Percentiles rank a stretch among this genome's conserved stretches.
Evolutionary conservation across 768 basidiomycete genomes (phyloP).

Genomic region (Suillus subalutaceus): DNA sequence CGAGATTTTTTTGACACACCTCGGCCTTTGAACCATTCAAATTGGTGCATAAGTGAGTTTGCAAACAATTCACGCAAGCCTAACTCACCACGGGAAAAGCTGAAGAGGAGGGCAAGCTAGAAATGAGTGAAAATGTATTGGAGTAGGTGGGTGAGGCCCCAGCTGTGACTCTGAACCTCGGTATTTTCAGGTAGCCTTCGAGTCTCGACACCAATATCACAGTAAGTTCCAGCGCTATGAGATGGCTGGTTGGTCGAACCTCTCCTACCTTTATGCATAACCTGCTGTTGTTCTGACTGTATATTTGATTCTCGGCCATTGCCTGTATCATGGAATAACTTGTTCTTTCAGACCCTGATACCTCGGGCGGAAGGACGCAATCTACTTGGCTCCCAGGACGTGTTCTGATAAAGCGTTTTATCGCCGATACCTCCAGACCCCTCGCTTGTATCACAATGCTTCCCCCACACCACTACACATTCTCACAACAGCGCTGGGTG

Average conservation of each 20-base stretch:
- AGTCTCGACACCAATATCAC: neutral
- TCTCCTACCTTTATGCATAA: neutral
- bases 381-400: neutral
- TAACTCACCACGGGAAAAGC: neutral
- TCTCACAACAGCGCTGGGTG: neutral
- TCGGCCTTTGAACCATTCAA: neutral
- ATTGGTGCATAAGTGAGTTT: neutral
- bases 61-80: neutral
- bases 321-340: conserved; percentile 28
- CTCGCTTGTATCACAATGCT: neutral
- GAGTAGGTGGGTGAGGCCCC: neutral
- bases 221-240: neutral
- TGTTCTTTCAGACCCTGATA: neutral
- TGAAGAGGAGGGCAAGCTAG: neutral
- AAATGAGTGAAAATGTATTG: neutral
- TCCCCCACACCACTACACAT: neutral
- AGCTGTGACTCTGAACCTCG: neutral
- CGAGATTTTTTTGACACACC: conserved; percentile 34
- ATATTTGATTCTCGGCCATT: conserved; percentile 29
- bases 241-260: neutral
- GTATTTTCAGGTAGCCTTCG: neutral
- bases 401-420: neutral
- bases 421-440: neutral
- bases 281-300: conserved; percentile 21
- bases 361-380: neutral